A percentile compares a stretch with the other conserved stretches of the same genome.
phyloP scores from a whole-genome alignment of 2,329 filamentous ascomycete species.

The Aspergillus ibericus region DNA sequence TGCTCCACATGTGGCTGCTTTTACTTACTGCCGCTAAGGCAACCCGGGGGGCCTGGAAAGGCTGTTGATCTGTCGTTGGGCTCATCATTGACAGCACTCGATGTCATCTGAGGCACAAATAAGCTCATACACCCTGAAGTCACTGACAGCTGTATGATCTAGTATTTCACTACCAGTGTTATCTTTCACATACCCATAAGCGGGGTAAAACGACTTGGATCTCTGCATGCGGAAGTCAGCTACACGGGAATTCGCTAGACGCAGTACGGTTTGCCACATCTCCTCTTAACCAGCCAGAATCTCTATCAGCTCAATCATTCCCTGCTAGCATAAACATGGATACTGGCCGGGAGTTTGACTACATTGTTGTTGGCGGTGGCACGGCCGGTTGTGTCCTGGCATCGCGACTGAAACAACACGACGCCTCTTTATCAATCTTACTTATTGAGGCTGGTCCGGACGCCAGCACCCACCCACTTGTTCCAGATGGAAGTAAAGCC shows the following conservation, averaged over 20 bases:
- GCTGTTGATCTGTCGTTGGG: too few relatives aligned
- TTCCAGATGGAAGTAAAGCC: conserved; percentile 7
- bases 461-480: conserved; percentile 8
- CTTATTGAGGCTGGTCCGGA: conserved; percentile 35
- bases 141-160: not conserved
- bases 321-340: not conserved
- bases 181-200: not conserved
- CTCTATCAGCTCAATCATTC: not conserved
- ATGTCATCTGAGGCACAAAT: too few relatives aligned
- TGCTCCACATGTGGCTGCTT: not conserved
- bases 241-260: too few relatives aligned
- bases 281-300: not conserved
- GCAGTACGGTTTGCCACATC: too few relatives aligned
- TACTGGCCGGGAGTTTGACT: conserved; percentile 5
- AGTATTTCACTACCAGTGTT: not conserved
- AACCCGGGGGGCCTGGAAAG: too few relatives aligned
- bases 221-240: not conserved
- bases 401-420: conserved; percentile 26
- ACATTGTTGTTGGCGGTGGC: conserved; percentile 32
- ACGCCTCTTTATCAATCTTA: conserved; percentile 22
- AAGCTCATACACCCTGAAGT: too few relatives aligned
- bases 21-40: too few relatives aligned
- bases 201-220: not conserved
- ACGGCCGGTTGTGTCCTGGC: conserved; percentile 31
- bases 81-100: too few relatives aligned